Conservation (phyloP, 2,329 filamentous ascomycete species). For the Penicillium sp. region DNA sequence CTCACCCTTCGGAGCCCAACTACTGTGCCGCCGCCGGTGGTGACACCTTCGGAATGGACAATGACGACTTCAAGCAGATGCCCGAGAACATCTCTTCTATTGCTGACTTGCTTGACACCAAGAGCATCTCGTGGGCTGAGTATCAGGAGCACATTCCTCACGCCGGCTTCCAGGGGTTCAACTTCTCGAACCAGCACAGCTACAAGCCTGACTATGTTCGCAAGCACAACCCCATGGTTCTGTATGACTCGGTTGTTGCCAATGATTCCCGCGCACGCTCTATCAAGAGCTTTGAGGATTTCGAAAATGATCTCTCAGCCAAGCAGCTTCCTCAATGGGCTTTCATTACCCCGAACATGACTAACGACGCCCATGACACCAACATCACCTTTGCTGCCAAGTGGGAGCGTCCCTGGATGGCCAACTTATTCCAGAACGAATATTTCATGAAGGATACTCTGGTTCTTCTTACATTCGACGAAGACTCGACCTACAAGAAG, state of each 20-base stretch:
- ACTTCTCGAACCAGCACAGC: constrained; percentile 65
- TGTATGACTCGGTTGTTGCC: constrained; percentile 65
- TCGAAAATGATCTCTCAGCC: constrained; percentile 66
- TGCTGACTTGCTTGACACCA: constrained; percentile 67
- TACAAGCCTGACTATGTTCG: constrained; percentile 75
- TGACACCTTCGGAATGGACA: constrained; percentile 72
- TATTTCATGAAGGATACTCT: constrained; percentile 77
- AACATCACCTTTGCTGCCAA: constrained; percentile 67
- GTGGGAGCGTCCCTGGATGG: constrained; percentile 70
- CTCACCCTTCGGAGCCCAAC: constrained; percentile 75
- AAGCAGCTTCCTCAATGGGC: constrained; percentile 70
- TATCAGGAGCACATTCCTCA: constrained; percentile 81
- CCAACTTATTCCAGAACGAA: constrained; percentile 66
- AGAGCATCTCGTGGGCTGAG: constrained; percentile 66
- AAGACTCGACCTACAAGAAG: constrained; percentile 69
- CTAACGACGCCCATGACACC: constrained; percentile 69
- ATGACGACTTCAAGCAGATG: constrained; percentile 64
- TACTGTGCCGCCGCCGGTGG: constrained; percentile 69
- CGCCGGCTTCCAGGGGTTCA: constrained; percentile 67
- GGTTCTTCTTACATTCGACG: constrained; percentile 81
- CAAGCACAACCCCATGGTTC: constrained; percentile 72
- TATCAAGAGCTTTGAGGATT: constrained; percentile 73
- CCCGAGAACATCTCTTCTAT: constrained; percentile 66
- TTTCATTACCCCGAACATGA: constrained; percentile 40
- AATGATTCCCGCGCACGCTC: constrained; percentile 61